Evolutionary conservation across 73 alveolate genomes (phyloP).

Genomic region (Urostyla sp.): DNA sequence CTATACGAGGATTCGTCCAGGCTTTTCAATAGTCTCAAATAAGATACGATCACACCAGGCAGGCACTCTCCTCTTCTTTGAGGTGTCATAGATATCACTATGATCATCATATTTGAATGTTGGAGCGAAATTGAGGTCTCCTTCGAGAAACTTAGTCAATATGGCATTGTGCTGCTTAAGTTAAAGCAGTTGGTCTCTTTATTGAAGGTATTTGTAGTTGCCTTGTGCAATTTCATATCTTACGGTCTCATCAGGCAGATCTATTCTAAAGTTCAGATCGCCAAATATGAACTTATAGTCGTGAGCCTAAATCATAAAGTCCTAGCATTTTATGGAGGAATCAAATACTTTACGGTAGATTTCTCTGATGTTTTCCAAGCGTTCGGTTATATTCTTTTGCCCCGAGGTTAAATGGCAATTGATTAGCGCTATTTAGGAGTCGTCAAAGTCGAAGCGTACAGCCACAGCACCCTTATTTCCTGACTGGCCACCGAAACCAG

Average conservation of each 20-base stretch:
- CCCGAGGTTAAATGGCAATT: slow-evolving; percentile 93
- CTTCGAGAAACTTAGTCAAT: slow-evolving; percentile 84
- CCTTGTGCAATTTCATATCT: slow-evolving; percentile 64
- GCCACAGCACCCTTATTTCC: slow-evolving; percentile 80
- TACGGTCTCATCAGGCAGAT: slow-evolving; percentile 71
- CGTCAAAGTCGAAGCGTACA: slow-evolving; percentile 73
- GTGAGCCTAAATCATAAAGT: slow-evolving; percentile 62
- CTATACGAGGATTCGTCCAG: slow-evolving; percentile 21
- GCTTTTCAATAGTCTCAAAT: slow-evolving; percentile 66
- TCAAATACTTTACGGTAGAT: slow-evolving; percentile 79
- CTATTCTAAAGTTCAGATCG: slow-evolving; percentile 92
- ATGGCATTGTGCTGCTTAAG: slow-evolving; percentile 72
- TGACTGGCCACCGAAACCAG: slow-evolving; percentile 74
- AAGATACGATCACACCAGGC: slow-evolving; percentile 96
- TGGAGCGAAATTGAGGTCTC: slow-evolving; percentile 88
- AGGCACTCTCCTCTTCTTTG: slow-evolving; percentile 86
- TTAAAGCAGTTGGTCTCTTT: slow-evolving; percentile 79
- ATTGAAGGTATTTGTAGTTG: slow-evolving; percentile 60
- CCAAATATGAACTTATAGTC: slow-evolving; percentile 94
- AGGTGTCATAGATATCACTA: slow-evolving; percentile 71
- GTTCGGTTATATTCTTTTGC: slow-evolving; percentile 73
- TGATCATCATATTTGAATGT: slow-evolving; percentile 88
- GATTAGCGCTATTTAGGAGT: slow-evolving; percentile 76
- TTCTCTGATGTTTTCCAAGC: slow-evolving; percentile 86
- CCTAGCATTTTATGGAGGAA: slow-evolving; percentile 53